Evolutionary conservation across 306 rosid genomes (phyloP).

Genomic region (Cucurbita argyrosperma): DNA sequence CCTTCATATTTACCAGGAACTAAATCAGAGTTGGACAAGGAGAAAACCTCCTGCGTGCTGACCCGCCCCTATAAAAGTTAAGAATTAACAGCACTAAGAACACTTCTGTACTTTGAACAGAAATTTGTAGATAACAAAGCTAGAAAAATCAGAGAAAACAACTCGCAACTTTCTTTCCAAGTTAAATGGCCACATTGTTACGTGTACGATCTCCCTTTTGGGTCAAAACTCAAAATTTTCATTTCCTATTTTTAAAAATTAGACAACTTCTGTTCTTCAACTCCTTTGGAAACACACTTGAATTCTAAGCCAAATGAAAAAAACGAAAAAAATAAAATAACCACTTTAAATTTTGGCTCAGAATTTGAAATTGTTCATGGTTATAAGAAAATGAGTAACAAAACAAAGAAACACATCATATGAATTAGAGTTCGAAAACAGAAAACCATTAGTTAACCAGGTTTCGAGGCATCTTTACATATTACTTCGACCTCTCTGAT

Average conservation of each 20-base stretch:
- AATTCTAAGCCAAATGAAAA: not conserved
- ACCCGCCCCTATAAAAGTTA: conserved; percentile 46
- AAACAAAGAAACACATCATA: not conserved
- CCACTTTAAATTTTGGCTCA: not conserved
- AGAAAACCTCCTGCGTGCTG: conserved; percentile 67
- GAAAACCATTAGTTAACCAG: not conserved
- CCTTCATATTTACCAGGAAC: conserved; percentile 95
- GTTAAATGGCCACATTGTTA: not conserved
- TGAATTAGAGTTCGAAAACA: not conserved
- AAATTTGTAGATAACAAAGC: not conserved
- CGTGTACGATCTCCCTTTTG: not conserved
- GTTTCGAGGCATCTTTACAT: not conserved
- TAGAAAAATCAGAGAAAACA: not conserved
- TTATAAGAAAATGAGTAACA: not conserved
- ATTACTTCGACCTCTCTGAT: not conserved
- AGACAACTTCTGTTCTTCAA: not conserved
- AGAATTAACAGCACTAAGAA: not conserved
- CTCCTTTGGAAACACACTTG: not conserved
- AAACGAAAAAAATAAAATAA: not conserved
- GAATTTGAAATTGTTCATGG: not conserved
- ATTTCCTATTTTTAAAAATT: not conserved
- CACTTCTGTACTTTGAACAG: not conserved
- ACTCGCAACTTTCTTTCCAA: not conserved
- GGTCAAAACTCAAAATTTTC: not conserved
- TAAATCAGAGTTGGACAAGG: conserved; percentile 80